These are phyloP conservation scores for Sanghuangporus weigelae DNA, from an alignment of 1,284 basidiomycete genomes.

Conservation along the genomic window DNA sequence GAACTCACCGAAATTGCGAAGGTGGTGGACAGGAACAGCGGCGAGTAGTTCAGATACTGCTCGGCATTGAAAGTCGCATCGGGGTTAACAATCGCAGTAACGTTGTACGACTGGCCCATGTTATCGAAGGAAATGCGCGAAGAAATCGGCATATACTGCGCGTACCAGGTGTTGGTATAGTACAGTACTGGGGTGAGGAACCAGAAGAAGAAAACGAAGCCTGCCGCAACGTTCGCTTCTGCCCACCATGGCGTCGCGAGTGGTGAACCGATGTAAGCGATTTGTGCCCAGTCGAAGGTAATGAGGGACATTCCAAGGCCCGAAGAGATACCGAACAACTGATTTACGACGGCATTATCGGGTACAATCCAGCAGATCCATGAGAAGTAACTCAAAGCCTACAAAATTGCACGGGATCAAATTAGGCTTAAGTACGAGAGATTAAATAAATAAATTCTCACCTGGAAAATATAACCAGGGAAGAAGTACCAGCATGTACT, in stretches of 20 bases:
- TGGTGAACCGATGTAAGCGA: slow-evolving; percentile 57
- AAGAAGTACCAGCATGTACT: slow-evolving; percentile 53
- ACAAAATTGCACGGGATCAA: neutral
- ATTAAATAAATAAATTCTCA: neutral
- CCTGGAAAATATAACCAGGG: slow-evolving; percentile 62
- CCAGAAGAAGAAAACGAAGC: slow-evolving; percentile 77
- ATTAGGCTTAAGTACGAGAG: neutral
- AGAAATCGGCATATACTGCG: slow-evolving; percentile 43
- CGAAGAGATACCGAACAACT: slow-evolving; percentile 76
- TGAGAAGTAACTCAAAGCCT: slow-evolving; percentile 35
- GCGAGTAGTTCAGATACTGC: slow-evolving; percentile 51
- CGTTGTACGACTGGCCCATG: slow-evolving; percentile 34
- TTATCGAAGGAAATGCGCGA: slow-evolving; percentile 28
- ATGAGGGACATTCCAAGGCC: slow-evolving; percentile 74
- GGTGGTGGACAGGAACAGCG: slow-evolving; percentile 60
- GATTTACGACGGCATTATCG: slow-evolving; percentile 42
- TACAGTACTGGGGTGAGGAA: slow-evolving; percentile 30
- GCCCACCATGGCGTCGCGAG: slow-evolving; percentile 69
- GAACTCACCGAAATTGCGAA: slow-evolving; percentile 45
- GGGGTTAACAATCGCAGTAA: slow-evolving; percentile 44
- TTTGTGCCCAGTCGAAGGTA: slow-evolving; percentile 75
- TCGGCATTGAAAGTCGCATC: slow-evolving; percentile 48
- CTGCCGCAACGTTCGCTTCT: slow-evolving; percentile 74
- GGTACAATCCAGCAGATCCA: slow-evolving; percentile 39
- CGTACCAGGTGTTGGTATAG: slow-evolving; percentile 35